phyloP scores from a whole-genome alignment of 1,139 yeast species.

The Chernovozyma aurita region DNA sequence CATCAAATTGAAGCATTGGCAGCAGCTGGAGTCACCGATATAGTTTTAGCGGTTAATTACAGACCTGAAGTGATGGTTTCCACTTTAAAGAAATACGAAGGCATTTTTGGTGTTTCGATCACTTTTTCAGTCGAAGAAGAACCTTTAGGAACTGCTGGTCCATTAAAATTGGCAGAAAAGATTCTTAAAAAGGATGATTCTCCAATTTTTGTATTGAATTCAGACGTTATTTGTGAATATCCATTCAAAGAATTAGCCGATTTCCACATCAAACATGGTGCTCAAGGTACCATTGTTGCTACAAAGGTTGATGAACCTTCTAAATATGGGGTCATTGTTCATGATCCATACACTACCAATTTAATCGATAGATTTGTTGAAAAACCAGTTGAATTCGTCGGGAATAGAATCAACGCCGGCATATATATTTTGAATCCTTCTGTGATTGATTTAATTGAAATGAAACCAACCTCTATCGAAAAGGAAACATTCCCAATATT shows the following conservation, averaged over 20 bases:
- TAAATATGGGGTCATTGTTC: slow-evolving; percentile 98
- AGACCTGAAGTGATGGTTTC: slow-evolving; percentile 99
- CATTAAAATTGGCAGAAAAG: slow-evolving; percentile 93
- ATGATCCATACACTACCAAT: slow-evolving; percentile 87
- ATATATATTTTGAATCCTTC: slow-evolving; percentile 94
- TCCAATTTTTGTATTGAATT: slow-evolving; percentile 96
- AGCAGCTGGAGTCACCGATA: slow-evolving; percentile 97
- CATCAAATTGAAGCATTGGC: slow-evolving; percentile 99
- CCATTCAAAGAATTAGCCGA: slow-evolving; percentile 90
- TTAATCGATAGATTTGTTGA: slow-evolving; percentile 98
- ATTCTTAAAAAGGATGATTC: slow-evolving; percentile 90
- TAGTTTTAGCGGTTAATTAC: slow-evolving; percentile 97
- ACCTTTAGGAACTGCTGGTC: slow-evolving; percentile 99
- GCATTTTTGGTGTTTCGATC: slow-evolving; percentile 89
- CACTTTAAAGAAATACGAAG: slow-evolving; percentile 89
- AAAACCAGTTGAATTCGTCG: slow-evolving; percentile 98
- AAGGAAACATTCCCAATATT: slow-evolving; percentile 98
- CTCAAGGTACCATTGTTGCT: slow-evolving; percentile 97
- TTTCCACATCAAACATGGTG: slow-evolving; percentile 95
- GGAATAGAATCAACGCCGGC: slow-evolving; percentile 98
- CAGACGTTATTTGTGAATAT: slow-evolving; percentile 98
- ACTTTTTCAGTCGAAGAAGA: slow-evolving; percentile 98
- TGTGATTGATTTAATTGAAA: slow-evolving; percentile 92
- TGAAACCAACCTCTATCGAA: slow-evolving; percentile 98
- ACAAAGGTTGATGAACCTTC: slow-evolving; percentile 99